phyloP scores from a whole-genome alignment of 2,329 filamentous ascomycete species.

The Gnomoniopsis sp. region DNA sequence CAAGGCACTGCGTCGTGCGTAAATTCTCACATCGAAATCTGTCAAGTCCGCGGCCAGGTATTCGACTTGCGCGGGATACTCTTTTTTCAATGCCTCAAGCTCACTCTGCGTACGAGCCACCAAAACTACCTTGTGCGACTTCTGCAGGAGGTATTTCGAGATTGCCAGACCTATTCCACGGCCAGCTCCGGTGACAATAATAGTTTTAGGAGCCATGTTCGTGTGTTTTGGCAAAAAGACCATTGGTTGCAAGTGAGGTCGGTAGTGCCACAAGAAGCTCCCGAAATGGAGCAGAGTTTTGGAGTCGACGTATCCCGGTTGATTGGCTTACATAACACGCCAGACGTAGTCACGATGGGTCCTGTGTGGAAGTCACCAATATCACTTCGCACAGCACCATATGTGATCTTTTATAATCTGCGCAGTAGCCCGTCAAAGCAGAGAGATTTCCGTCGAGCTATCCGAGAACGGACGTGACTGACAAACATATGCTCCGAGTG shows the following conservation, averaged over 20 bases:
- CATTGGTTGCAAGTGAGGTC: not conserved
- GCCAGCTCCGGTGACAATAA: constrained; percentile 67
- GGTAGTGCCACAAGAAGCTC: no score
- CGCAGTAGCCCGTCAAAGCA: no score
- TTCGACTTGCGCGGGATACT: constrained; percentile 51
- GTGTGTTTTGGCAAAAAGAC: not conserved
- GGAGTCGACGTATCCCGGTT: no score
- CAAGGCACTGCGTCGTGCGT: not conserved
- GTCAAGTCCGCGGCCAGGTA: constrained; percentile 54
- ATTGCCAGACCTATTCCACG: constrained; percentile 60
- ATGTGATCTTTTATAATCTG: no score
- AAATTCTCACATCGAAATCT: constrained; percentile 42
- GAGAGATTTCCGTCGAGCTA: no score
- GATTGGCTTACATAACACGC: no score
- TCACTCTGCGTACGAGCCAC: constrained; percentile 51
- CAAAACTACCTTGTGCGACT: constrained; percentile 56
- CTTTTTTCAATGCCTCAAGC: constrained; percentile 48
- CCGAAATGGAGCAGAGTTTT: no score
- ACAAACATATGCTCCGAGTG: no score
- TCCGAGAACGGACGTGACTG: no score
- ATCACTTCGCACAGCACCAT: no score
- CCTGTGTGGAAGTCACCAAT: no score
- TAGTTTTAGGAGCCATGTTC: constrained; percentile 56
- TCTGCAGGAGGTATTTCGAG: constrained; percentile 46
- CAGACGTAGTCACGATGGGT: no score